Evolutionary conservation across 2,329 filamentous ascomycete genomes (phyloP), one percentile per base, ranked within the genome.

Genomic region (Colletotrichum sp.): DNA sequence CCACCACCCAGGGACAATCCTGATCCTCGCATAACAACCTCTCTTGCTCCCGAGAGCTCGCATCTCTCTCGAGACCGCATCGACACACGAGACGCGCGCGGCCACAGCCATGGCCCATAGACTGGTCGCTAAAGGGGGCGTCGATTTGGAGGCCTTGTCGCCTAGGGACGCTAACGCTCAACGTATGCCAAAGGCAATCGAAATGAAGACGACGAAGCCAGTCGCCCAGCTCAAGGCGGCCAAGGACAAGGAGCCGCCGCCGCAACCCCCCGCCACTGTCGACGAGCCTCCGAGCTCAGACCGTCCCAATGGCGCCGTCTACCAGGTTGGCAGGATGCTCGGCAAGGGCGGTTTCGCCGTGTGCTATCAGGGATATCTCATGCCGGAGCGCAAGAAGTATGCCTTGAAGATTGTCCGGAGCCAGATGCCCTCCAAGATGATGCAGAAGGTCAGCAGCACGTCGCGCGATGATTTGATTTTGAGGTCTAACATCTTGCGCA

Each of bases 321-420:
- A 96, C 86, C 91, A 93, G 79, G 92, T 94, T 36, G 94, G 94
- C 73, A 92, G 92, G 80, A 88, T 95, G 81, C 88, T 96, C 73
- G 94, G 94, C 30, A 96, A 95, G 84, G 94, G 94, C 62, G 94
- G 94, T 12, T 96, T 96, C 81, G 94, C 94, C 78, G 94, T 96
- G 76, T 96, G 94, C 85, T 94, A 96, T 81, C 91, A 92, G 79
- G 94, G 93, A 63, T 91, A 93, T 79, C 85, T 94, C 70, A 87
- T 91, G 68, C 91, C 92, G 13, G 91, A 91, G 7, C 93, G 90
- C 80, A 92, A 93, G 81, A 90, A 90, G 78, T 94, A 92, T 82
- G 94, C 94, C 59, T 87, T 96, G 80, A 96, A 96, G 87, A 95
- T 96, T 81, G 94, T 96, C 81, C 94, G 93, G 86, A 94, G 93